Base-by-base conservation (phyloP, 192 early-diverging fungal species). In the Coemansia sp. region DNA sequence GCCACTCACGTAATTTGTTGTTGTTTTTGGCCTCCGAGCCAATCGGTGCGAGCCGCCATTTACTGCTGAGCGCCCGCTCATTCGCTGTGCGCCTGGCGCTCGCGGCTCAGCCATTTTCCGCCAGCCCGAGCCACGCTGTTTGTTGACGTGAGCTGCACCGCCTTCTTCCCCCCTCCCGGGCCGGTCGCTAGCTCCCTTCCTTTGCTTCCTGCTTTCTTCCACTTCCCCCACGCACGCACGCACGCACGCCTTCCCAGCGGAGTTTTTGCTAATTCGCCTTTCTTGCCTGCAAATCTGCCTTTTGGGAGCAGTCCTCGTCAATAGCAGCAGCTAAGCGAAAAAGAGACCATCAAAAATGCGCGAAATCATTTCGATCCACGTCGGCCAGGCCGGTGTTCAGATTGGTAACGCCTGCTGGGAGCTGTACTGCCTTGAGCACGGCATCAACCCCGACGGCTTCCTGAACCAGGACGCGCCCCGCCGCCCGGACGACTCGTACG, bases 381-480 rank as follows among this genome's bases (percentile, higher is more conserved):
- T 85, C 73, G 85, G 84, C 56, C 83, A 84, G 67, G 96, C 96
- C 65, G 96, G 96, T 96, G 92, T 99, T 74, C 96, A 99, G 75
- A 99, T 99, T 64, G 96, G 96, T 88, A 97, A 97, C 82, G 91
- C 94, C 82, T 99, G 96, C 78, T 99, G 96, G 96, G 96, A 99
- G 79, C 88, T 99, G 76, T 87, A 84, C 76, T 89, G 82, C 61
- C 78, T 85, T 38, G 96, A 99, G 75, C 96, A 99, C 80, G 93
- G 93, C 52, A 92, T 99, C 64, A 82, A 89, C 64, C 92, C 95
- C 54, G 95, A 98, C 67, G 95, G 95, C 58, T 58, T 56, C 47
- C 37, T 63, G 33, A 48, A 64, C 61, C 58, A 63, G 19, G 41
- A 36, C 30, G 40, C 51, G 13, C 46, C 54, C 28, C 37, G 41